Conservation (phyloP, 306 rosid species). For the Gastrolobium bilobum region DNA sequence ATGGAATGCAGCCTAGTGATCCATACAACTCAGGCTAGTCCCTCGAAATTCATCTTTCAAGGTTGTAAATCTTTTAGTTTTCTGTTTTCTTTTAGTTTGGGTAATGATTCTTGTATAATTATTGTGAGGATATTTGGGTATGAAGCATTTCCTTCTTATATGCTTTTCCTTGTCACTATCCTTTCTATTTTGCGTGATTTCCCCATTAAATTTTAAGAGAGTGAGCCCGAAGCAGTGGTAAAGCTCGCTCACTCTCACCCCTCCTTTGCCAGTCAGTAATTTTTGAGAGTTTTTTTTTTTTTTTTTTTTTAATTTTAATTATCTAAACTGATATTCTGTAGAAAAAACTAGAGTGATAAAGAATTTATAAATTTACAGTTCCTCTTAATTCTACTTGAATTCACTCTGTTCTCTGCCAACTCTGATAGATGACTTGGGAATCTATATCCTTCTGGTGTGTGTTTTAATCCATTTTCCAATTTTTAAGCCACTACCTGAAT, state of each 20-base stretch:
- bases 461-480: neutral
- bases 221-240: no score
- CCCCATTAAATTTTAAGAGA: no score
- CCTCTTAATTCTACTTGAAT: neutral
- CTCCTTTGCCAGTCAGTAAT: no score
- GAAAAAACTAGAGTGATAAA: neutral
- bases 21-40: neutral
- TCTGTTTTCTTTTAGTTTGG: neutral
- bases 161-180: neutral
- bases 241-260: no score
- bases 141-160: neutral
- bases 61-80: neutral
- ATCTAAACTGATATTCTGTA: neutral
- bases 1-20: conserved; percentile 10
- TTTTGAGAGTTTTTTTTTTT: no score
- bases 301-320: no score
- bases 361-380: neutral
- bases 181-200: neutral
- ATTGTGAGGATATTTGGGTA: neutral
- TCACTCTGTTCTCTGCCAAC: neutral
- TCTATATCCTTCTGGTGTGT: neutral
- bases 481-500: neutral
- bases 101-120: neutral
- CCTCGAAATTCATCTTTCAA: neutral
- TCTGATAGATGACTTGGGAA: neutral